Conservation (phyloP, 2,329 filamentous ascomycete genomes). For the Thyridium curvatum region DNA sequence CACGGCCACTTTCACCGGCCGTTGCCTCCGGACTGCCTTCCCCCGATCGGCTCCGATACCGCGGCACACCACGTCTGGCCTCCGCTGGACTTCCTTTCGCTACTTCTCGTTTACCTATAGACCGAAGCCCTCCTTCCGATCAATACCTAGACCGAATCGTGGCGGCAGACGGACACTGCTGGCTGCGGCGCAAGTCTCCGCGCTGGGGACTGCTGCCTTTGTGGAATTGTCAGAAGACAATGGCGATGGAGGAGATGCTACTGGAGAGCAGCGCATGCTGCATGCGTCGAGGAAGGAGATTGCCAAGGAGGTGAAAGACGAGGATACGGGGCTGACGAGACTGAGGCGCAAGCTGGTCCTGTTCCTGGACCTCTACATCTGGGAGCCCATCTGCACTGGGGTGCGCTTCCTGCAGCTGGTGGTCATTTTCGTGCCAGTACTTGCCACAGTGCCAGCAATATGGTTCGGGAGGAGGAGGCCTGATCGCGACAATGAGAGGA, state of each 20-base stretch:
- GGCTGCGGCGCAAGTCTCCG: constrained; percentile 29
- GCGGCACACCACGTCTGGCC: too few species aligned
- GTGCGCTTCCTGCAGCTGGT: constrained; percentile 83
- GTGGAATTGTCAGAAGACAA: constrained; percentile 51
- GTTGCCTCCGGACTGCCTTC: too few species aligned
- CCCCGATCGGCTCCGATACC: too few species aligned
- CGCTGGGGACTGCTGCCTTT: constrained; percentile 50
- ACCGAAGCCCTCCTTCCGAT: too few species aligned
- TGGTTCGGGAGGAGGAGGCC: constrained; percentile 67
- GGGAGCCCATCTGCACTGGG: constrained; percentile 82
- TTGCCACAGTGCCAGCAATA: constrained; percentile 70
- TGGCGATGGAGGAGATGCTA: constrained; percentile 46
- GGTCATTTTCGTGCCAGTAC: constrained; percentile 85
- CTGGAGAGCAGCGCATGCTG: constrained; percentile 81
- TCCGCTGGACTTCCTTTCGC: too few species aligned
- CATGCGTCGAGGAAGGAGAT: constrained; percentile 75
- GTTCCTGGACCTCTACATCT: constrained; percentile 65
- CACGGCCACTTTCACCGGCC: too few species aligned
- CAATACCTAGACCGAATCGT: too few species aligned
- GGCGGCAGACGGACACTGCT: constrained; percentile 20
- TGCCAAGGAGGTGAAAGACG: constrained; percentile 57
- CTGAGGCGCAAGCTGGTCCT: constrained; percentile 55
- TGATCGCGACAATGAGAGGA: constrained; percentile 65
- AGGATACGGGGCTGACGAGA: constrained; percentile 53
- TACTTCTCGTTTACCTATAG: too few species aligned